phyloP scores from a whole-genome alignment of 2,329 filamentous ascomycete species.

The Fusarium stilboides region DNA sequence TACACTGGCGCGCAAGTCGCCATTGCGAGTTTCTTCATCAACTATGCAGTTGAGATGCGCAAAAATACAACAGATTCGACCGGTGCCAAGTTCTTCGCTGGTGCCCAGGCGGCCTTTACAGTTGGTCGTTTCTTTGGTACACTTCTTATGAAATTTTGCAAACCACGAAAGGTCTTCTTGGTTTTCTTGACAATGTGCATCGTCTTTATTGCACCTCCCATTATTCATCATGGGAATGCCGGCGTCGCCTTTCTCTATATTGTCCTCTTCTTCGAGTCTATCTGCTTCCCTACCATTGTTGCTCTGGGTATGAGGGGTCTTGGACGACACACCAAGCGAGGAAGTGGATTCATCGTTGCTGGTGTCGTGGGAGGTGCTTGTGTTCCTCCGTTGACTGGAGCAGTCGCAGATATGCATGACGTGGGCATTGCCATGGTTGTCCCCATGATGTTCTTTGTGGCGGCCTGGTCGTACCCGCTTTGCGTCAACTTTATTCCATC shows the following conservation, averaged over 20 bases:
- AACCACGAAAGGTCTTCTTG: slow-evolving; percentile 78
- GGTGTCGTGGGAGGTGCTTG: slow-evolving; percentile 81
- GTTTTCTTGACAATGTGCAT: slow-evolving; percentile 75
- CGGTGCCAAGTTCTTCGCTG: slow-evolving; percentile 79
- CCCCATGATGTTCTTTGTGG: slow-evolving; percentile 72
- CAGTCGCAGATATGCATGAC: slow-evolving; percentile 73
- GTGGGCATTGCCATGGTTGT: slow-evolving; percentile 77
- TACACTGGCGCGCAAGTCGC: slow-evolving; percentile 82
- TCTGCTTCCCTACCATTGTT: slow-evolving; percentile 87
- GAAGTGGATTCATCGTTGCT: slow-evolving; percentile 77
- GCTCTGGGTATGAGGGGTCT: slow-evolving; percentile 82
- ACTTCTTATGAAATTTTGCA: slow-evolving; percentile 75
- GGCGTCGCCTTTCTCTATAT: slow-evolving; percentile 76
- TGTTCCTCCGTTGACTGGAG: slow-evolving; percentile 80
- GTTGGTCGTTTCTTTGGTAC: slow-evolving; percentile 79
- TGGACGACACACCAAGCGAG: slow-evolving; percentile 83
- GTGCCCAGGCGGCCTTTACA: slow-evolving; percentile 81
- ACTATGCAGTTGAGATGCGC: slow-evolving; percentile 76
- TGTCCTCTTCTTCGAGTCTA: slow-evolving; percentile 83
- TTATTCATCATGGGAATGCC: slow-evolving; percentile 62
- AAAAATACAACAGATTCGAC: slow-evolving; percentile 64
- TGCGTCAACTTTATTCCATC: slow-evolving; percentile 77
- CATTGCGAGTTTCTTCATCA: slow-evolving; percentile 80
- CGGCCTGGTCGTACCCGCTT: slow-evolving; percentile 69
- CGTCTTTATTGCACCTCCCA: slow-evolving; percentile 70